Base-by-base conservation (phyloP, 75 land plant species). In the Cryptomeria japonica region DNA sequence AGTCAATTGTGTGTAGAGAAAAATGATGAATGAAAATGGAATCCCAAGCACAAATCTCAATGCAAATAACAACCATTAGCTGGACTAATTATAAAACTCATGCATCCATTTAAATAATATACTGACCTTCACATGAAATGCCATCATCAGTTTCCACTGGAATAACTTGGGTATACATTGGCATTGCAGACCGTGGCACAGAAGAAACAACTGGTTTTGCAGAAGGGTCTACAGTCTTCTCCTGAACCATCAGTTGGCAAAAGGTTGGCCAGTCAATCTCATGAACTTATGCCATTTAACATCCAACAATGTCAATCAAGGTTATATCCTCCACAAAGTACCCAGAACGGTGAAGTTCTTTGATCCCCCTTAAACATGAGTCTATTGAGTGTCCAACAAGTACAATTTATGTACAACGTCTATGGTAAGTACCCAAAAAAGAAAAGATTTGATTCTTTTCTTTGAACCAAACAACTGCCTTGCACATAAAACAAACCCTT, bases 101-200 rank as follows among this genome's bases (percentile, higher is more conserved):
- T 11, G 10, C 39, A 82, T 82, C 41, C 31, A 46, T 46, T 42
- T 44, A 22, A 44, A 44, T 25, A 82, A 82, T 82, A 28, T 73
- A 85, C 91, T 19, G 83, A 96, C 97, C 95, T 83, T 95, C 90
- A 86, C 87, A 93, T 37, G 96, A 90, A 86, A 96, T 94, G 11
- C 94, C 97, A 90, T 96, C 96, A 83, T 96, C 95, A 89, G 85
- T 91, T 64, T 96, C 97, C 89, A 92, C 88, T 42, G 93, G 85
- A 44, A 91, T 90, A 70, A 91, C 86, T 82, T 88, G 68, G 55
- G 91, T 76, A 88, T 92, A 96, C 42, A 92, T 91, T 41, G 97
- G 95, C 82, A 92, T 92, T 82, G 84, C 89, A 3, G 90, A 41
- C 16, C 92, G 83, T 32, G 87, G 47, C 78, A 87, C 90, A 32